Evolutionary conservation across 2,329 filamentous ascomycete genomes (phyloP).

Genomic region (Zasmidium citrigriseum): DNA sequence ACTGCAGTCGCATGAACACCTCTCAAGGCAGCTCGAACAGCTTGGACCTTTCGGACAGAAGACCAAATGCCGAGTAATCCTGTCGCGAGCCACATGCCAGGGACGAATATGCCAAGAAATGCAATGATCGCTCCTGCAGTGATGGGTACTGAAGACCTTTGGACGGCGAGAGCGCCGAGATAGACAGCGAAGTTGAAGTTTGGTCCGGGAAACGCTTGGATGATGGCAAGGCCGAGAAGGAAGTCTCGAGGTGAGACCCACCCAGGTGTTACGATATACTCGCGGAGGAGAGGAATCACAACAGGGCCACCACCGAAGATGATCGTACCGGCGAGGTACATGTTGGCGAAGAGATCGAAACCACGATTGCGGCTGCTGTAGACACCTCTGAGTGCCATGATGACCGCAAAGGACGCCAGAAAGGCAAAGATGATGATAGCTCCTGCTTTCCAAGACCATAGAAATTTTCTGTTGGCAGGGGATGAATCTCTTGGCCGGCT

Average conservation of each 20-base stretch:
- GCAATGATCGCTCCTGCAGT: constrained; percentile 40
- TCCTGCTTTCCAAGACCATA: constrained; percentile 34
- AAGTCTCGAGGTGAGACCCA: constrained; percentile 74
- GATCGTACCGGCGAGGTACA: constrained; percentile 71
- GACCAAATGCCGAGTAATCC: constrained; percentile 43
- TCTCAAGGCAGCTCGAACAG: constrained; percentile 37
- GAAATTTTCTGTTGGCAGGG: too few relatives aligned
- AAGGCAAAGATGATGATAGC: constrained; percentile 48
- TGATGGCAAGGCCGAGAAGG: constrained; percentile 70
- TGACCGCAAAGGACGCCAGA: constrained; percentile 54
- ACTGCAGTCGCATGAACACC: constrained; percentile 47
- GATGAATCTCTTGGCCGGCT: too few relatives aligned
- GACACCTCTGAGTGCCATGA: constrained; percentile 54
- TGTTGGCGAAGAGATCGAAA: constrained; percentile 67
- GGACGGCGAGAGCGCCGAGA: constrained; percentile 41
- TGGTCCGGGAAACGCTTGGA: constrained; percentile 68
- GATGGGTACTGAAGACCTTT: constrained; percentile 29
- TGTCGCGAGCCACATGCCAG: constrained; percentile 40
- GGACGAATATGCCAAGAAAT: constrained; percentile 44
- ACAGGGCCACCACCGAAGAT: constrained; percentile 51
- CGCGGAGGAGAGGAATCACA: constrained; percentile 46
- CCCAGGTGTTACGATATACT: constrained; percentile 61
- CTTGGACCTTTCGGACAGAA: constrained; percentile 36
- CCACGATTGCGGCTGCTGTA: constrained; percentile 46
- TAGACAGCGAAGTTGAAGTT: constrained; percentile 57